These are phyloP conservation scores for Nicotiana otophora DNA, from an alignment of 257 asterid species.

Conservation along the genomic window DNA sequence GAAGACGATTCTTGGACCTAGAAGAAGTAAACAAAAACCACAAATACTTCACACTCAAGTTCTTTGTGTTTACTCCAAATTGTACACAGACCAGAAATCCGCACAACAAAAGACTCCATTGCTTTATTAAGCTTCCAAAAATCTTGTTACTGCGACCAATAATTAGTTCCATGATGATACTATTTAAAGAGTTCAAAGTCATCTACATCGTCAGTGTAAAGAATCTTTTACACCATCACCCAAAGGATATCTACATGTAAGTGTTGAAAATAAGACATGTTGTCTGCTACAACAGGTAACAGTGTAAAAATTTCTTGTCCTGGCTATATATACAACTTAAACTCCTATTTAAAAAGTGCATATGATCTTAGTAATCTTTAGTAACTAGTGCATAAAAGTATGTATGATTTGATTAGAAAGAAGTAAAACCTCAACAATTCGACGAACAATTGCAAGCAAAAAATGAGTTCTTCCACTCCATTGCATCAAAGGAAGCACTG, in stretches of 20 bases:
- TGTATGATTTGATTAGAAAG: not conserved
- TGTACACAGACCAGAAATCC: not conserved
- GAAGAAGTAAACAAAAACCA: constrained; percentile 5
- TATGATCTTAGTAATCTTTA: too few relatives aligned
- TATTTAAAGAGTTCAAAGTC: too few relatives aligned
- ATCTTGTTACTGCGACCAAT: not conserved
- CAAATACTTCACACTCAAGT: not conserved
- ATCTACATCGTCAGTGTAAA: too few relatives aligned
- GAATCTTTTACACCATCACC: too few relatives aligned
- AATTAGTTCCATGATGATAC: not conserved
- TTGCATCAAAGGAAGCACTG: constrained; percentile 80
- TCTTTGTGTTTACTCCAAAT: not conserved
- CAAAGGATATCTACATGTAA: too few relatives aligned
- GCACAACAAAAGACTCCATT: not conserved
- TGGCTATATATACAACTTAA: too few relatives aligned
- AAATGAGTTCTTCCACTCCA: constrained; percentile 98
- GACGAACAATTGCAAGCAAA: constrained; percentile 63
- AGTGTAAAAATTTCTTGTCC: too few relatives aligned
- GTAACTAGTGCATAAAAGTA: not conserved
- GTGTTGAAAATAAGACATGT: too few relatives aligned
- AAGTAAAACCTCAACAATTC: constrained; percentile 50
- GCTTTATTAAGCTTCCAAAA: not conserved
- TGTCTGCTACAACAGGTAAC: too few relatives aligned
- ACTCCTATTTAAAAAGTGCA: too few relatives aligned
- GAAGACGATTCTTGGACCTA: constrained; percentile 77